Percentiles rank a stretch among this genome's conserved stretches.
Conservation (phyloP, 257 asterid species). For the Solanum gandarillasii region DNA sequence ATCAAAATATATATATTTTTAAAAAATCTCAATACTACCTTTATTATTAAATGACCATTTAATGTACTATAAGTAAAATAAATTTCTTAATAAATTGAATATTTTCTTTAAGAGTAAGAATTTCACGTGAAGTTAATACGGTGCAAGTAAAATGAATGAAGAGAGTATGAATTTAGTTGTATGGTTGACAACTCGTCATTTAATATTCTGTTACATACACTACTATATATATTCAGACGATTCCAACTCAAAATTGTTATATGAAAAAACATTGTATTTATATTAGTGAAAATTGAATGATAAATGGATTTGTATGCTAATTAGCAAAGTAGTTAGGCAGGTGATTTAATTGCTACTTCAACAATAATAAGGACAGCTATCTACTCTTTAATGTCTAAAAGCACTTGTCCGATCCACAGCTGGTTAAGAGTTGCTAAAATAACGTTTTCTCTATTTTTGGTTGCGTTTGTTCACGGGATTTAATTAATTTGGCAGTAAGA, state of each 20-base stretch:
- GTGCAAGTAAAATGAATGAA: not conserved
- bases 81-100: no score
- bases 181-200: not conserved
- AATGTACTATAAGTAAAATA: no score
- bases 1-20: no score
- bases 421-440: not conserved
- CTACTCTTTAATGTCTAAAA: not conserved
- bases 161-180: not conserved
- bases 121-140: no score
- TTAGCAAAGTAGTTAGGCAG: not conserved
- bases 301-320: not conserved
- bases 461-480: not conserved
- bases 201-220: not conserved
- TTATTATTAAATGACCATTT: no score
- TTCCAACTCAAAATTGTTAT: not conserved
- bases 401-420: not conserved
- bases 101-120: no score
- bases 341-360: not conserved
- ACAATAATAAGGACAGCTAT: not conserved
- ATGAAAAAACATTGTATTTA: not conserved
- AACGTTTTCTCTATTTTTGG: not conserved
- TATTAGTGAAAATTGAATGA: not conserved
- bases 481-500: not conserved
- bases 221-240: not conserved
- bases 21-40: no score